Percentiles rank a stretch among this genome's conserved stretches.
Conservation (phyloP, 805 yeast genomes). For the Ascoidea asiatica region DNA sequence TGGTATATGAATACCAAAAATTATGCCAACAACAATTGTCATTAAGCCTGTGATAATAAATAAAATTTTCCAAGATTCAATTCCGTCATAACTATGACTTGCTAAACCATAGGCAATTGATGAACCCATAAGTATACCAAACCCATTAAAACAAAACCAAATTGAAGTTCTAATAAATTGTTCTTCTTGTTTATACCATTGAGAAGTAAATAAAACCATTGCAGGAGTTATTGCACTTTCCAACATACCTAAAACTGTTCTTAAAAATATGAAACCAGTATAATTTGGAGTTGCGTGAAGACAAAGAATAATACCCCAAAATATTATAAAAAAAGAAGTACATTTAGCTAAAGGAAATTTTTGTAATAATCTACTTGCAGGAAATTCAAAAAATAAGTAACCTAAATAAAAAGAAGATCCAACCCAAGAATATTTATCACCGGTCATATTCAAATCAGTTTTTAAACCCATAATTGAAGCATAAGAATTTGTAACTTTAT, state of each 20-base stretch:
- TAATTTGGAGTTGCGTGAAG: constrained; percentile 24
- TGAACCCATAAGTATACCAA: constrained; percentile 34
- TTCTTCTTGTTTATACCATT: constrained; percentile 40
- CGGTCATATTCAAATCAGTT: constrained; percentile 22
- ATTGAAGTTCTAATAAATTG: constrained; percentile 28
- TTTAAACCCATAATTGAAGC: constrained; percentile 26
- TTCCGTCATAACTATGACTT: constrained; percentile 17
- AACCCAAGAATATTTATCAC: constrained; percentile 21
- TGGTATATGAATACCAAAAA: constrained; percentile 30
- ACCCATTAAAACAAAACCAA: constrained; percentile 31
- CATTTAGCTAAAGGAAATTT: constrained; percentile 24
- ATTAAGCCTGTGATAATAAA: constrained; percentile 41
- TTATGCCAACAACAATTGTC: constrained; percentile 31
- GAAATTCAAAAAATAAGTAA: constrained; percentile 19
- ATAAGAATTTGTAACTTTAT: constrained; percentile 25
- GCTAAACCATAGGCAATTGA: constrained; percentile 40
- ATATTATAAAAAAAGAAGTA: constrained; percentile 17
- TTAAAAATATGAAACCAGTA: constrained; percentile 29
- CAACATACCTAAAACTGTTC: constrained; percentile 35
- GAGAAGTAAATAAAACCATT: constrained; percentile 28
- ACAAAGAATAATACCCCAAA: constrained; percentile 23
- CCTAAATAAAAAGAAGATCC: constrained; percentile 25
- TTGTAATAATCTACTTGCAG: constrained; percentile 20
- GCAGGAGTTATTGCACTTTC: constrained; percentile 27
- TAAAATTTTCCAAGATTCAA: constrained; percentile 37